These are phyloP conservation scores for Rhodomyrtus tomentosa DNA, from an alignment of 345 rosid genomes.

Conservation along the genomic window DNA sequence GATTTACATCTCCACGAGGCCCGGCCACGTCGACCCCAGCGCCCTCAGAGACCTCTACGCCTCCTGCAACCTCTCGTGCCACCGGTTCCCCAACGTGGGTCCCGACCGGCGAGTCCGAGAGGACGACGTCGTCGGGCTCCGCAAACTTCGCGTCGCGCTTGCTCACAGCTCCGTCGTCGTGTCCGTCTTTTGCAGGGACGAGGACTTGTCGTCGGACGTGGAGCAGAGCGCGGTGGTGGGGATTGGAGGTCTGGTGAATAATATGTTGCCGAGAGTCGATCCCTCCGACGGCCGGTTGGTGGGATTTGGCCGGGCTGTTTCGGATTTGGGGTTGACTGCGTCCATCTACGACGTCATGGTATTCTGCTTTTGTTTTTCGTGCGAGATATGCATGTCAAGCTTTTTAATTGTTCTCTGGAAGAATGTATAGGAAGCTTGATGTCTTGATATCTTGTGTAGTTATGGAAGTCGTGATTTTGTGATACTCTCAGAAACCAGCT, in stretches of 20 bases:
- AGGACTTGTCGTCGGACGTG: background rate
- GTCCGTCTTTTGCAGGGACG: conserved; percentile 58
- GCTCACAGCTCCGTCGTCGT: conserved; percentile 49
- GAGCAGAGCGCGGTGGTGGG: conserved; percentile 13
- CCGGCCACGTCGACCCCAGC: conserved; percentile 32
- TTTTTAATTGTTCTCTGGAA: background rate
- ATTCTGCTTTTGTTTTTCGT: background rate
- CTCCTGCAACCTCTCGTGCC: conserved; percentile 54
- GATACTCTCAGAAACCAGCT: background rate
- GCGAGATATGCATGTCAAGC: background rate
- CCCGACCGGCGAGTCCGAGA: conserved; percentile 3
- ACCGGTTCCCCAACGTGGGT: conserved; percentile 35
- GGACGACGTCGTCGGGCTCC: conserved; percentile 23
- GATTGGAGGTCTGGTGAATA: conserved; percentile 26
- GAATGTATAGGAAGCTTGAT: background rate
- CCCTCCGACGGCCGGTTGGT: conserved; percentile 52
- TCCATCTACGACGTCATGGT: conserved; percentile 80
- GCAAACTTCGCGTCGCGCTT: conserved; percentile 58
- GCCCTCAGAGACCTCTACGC: conserved; percentile 37
- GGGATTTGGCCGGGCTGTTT: conserved; percentile 82
- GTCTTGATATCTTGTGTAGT: background rate
- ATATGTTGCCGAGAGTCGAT: conserved; percentile 23
- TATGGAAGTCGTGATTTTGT: background rate
- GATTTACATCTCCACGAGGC: conserved; percentile 47
- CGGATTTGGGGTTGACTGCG: conserved; percentile 77